These are phyloP conservation scores for Penicillium sp. DNA, from an alignment of 2,329 filamentous ascomycete species.

Conservation along the genomic window DNA sequence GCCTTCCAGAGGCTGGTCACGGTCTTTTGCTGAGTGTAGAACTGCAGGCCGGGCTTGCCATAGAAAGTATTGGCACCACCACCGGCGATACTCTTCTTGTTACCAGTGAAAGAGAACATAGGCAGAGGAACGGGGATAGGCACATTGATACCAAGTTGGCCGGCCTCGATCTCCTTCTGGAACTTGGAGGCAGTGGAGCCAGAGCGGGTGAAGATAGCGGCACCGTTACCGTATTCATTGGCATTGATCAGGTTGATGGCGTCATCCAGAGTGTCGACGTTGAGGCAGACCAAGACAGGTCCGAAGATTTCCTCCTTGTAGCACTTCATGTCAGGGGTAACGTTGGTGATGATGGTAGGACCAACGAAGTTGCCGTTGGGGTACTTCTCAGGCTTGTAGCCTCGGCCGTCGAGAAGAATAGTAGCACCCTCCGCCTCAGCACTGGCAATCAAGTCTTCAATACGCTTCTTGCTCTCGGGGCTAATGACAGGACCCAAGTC, in stretches of 20 bases:
- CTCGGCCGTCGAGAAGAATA: constrained; percentile 65
- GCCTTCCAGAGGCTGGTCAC: constrained; percentile 90
- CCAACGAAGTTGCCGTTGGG: constrained; percentile 70
- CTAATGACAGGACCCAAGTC: constrained; percentile 69
- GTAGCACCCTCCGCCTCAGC: constrained; percentile 68
- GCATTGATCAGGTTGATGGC: constrained; percentile 67
- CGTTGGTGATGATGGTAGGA: constrained; percentile 68
- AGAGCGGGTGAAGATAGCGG: constrained; percentile 67
- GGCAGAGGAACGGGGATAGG: constrained; percentile 66
- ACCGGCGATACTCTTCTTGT: constrained; percentile 89
- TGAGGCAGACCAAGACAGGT: constrained; percentile 66
- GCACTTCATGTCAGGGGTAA: constrained; percentile 68
- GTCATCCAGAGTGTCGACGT: constrained; percentile 63
- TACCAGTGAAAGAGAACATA: constrained; percentile 69
- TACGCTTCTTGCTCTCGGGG: constrained; percentile 66
- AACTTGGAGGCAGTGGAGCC: constrained; percentile 65
- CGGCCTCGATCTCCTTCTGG: constrained; percentile 69
- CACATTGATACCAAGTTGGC: constrained; percentile 70
- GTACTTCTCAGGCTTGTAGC: constrained; percentile 65
- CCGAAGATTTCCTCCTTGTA: constrained; percentile 71
- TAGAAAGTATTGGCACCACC: constrained; percentile 95
- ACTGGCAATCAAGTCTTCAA: constrained; percentile 64
- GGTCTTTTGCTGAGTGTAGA: constrained; percentile 98
- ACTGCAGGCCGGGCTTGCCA: constrained; percentile 86
- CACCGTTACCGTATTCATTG: constrained; percentile 71